Evolutionary conservation across 78 protist species (phyloP), one percentile per base, ranked within the genome.

Genomic region (Emiliania huxleyi): DNA sequence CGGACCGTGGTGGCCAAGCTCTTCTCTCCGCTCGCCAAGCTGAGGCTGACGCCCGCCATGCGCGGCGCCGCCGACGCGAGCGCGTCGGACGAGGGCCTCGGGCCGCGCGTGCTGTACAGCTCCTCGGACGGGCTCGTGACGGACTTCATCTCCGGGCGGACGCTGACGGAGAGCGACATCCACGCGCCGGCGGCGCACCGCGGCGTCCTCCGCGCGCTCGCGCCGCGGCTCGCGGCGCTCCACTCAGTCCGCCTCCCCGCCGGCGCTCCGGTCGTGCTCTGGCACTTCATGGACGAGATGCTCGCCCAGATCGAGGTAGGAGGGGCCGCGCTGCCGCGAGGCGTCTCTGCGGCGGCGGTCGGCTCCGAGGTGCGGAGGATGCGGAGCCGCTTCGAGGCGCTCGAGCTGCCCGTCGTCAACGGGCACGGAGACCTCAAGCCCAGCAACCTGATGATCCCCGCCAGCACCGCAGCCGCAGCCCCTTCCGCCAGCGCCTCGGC

Each of bases 361-460:
- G 2, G 73, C 38, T 8, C 38, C 11, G 81, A 29, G 42, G 81
- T 71, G 81, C 12, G 18, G 37, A 35, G 81, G 81, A 71, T 71
- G 81, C 81, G 81, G 40, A 22, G 21, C 19, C 42, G 81, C 18
- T 29, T 26, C 21, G 81, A 71, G 19, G 81, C 42, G 42, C 81
- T 71, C n/a, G 42, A 71, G 37, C 81, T 71, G 42, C 81, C 81
- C 21, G 81, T 71, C 19, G 42, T 71, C 18, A 2, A 35, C 23
- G 81, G 81, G 44, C 81, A 71, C 42, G 81, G 81, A 6, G 81
- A 71, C 81, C 42, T 71, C 33, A 71, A 71, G 81, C 81, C 81
- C 19, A 19, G n/a, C 43, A 71, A 71, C 21, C 12, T 71, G 21
- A 71, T 71, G 81, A 12, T 11, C 6, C 21, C 33, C 71, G 33